These are phyloP conservation scores for Bryum argenteum DNA, from an alignment of 225 moss, liverwort and hornwort species.

Conservation along the genomic window DNA sequence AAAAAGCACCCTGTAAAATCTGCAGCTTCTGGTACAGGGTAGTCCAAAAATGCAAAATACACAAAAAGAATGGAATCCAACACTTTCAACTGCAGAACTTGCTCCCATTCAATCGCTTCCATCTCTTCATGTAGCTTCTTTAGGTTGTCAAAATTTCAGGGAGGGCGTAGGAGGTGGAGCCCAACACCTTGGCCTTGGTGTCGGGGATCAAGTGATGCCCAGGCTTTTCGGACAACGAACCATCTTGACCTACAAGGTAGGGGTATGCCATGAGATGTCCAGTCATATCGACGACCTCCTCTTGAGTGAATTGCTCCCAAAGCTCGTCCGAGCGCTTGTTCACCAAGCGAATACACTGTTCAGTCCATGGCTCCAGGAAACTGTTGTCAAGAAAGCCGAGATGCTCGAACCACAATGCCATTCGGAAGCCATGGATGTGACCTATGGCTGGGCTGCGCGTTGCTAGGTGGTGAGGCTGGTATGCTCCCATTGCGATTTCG, in stretches of 20 bases:
- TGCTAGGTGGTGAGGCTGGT: conserved; percentile 66
- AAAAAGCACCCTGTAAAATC: neutral
- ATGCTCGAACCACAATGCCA: conserved; percentile 92
- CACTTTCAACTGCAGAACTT: neutral
- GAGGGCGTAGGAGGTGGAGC: neutral
- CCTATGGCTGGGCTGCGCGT: conserved; percentile 50
- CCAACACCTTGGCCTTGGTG: neutral
- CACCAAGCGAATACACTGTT: neutral
- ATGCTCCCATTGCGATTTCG: conserved; percentile 90
- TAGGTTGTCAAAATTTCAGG: neutral
- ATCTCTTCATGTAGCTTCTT: conserved; percentile 35
- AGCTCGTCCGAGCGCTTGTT: neutral
- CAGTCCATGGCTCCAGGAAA: conserved; percentile 60
- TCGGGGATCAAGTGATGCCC: neutral
- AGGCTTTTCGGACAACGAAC: neutral
- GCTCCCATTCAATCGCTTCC: conserved; percentile 10
- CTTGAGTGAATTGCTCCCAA: neutral
- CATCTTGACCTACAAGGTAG: neutral
- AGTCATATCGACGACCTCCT: neutral
- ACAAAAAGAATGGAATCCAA: neutral
- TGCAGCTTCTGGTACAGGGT: conserved; percentile 12
- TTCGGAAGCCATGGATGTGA: conserved; percentile 82
- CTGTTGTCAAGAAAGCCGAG: conserved; percentile 60
- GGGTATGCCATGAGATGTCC: neutral
- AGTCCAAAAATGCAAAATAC: neutral